phyloP scores from a whole-genome alignment of 83 land plant genomes.

The Picea mariana region DNA sequence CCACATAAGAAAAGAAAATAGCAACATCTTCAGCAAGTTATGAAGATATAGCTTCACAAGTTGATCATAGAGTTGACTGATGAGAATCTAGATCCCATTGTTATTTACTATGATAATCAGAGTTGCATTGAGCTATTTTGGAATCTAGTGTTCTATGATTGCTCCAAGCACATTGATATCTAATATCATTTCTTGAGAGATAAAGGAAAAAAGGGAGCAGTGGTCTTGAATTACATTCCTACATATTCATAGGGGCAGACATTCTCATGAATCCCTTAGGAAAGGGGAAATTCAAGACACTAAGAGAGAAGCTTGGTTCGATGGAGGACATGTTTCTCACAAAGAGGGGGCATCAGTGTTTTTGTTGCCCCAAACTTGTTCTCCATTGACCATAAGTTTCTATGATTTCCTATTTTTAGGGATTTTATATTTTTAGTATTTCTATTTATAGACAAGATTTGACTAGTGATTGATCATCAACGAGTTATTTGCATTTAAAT shows the following conservation, averaged over 20 bases:
- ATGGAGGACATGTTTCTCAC: too few relatives aligned
- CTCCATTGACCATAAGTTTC: too few relatives aligned
- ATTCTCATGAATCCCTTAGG: not conserved
- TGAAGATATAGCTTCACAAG: not conserved
- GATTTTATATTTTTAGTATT: too few relatives aligned
- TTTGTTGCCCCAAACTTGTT: too few relatives aligned
- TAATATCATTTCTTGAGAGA: not conserved
- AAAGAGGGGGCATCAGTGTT: too few relatives aligned
- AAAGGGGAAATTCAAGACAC: not conserved
- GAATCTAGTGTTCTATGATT: not conserved
- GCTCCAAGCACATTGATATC: not conserved
- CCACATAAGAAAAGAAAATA: not conserved
- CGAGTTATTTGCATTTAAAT: too few relatives aligned
- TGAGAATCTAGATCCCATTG: too few relatives aligned
- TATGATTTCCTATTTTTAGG: too few relatives aligned
- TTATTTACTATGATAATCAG: not conserved
- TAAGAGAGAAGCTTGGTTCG: too few relatives aligned
- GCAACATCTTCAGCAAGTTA: not conserved
- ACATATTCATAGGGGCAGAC: not conserved
- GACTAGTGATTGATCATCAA: too few relatives aligned
- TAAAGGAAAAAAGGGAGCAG: not conserved
- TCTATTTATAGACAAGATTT: too few relatives aligned
- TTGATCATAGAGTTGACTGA: not conserved
- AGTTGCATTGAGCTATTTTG: not conserved
- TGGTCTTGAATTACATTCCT: not conserved